Percentiles rank a stretch among this genome's conserved stretches.
phyloP scores from a whole-genome alignment of 306 rosid species.

The Vigna reflexopilosa region DNA sequence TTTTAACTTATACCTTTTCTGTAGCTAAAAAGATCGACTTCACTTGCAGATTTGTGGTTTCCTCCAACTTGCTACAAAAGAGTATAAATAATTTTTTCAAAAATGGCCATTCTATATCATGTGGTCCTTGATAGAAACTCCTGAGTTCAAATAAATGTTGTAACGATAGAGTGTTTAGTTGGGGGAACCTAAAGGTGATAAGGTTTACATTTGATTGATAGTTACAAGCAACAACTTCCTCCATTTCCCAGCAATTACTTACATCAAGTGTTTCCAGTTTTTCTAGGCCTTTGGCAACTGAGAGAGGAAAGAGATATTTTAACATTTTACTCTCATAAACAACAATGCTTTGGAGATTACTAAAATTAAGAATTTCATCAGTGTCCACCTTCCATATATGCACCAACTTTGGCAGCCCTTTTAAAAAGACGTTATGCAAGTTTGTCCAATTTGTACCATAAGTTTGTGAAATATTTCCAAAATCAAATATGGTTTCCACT shows the following conservation, averaged over 20 bases:
- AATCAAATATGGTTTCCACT: constrained; percentile 37
- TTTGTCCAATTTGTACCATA: not conserved
- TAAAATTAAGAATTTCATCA: not conserved
- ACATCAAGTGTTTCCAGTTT: not conserved
- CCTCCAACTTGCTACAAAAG: constrained; percentile 1
- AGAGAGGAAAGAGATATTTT: constrained; percentile 37
- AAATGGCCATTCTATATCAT: constrained; percentile 8
- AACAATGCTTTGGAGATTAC: not conserved
- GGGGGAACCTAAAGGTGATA: constrained; percentile 9
- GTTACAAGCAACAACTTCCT: constrained; percentile 32
- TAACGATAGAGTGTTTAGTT: not conserved
- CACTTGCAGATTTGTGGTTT: not conserved
- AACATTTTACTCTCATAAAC: not conserved
- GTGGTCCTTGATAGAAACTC: not conserved
- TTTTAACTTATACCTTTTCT: constrained; percentile 28
- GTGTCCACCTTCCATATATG: constrained; percentile 35
- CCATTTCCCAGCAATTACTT: rapidly evolving
- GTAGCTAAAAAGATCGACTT: not conserved
- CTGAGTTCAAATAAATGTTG: not conserved
- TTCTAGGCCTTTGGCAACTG: constrained; percentile 34
- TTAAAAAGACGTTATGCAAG: not conserved
- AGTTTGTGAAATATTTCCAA: not conserved
- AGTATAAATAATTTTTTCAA: not conserved
- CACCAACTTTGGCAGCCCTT: constrained; percentile 15
- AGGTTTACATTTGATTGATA: not conserved